These are phyloP conservation scores for Boletus sp. DNA, from an alignment of 768 basidiomycete genomes.

Conservation along the genomic window DNA sequence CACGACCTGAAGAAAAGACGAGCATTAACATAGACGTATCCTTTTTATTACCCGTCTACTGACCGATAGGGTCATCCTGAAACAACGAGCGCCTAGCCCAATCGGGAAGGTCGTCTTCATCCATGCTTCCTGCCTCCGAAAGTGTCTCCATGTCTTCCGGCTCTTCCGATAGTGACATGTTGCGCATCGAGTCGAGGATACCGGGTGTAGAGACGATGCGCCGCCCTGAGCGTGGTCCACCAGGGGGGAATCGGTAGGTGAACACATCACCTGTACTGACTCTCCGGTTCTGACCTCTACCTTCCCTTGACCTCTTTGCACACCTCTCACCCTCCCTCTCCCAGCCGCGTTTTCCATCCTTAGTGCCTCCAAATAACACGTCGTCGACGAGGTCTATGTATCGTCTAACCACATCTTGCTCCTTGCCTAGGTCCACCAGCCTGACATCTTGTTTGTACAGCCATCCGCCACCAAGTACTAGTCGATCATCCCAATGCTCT, in stretches of 20 bases:
- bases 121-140: constrained; percentile 43
- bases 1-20: constrained; percentile 49
- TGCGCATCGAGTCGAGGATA: constrained; percentile 52
- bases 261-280: constrained; percentile 32
- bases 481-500: constrained; percentile 78
- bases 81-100: constrained; percentile 73
- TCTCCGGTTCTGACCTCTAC: constrained; percentile 36
- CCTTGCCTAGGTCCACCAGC: constrained; percentile 52
- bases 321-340: constrained; percentile 45
- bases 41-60: constrained; percentile 22
- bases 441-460: constrained; percentile 68
- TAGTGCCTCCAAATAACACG: constrained; percentile 66
- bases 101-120: constrained; percentile 70
- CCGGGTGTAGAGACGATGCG: constrained; percentile 58
- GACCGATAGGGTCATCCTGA: constrained; percentile 57
- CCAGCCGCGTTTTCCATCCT: constrained; percentile 49
- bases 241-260: constrained; percentile 20
- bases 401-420: constrained; percentile 51
- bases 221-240: constrained; percentile 30
- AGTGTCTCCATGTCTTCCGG: constrained; percentile 53
- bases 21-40: constrained; percentile 1
- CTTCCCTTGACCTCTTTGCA: constrained; percentile 42
- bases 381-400: constrained; percentile 82
- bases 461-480: constrained; percentile 82
- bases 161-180: constrained; percentile 52